phyloP scores from a whole-genome alignment of 2,329 filamentous ascomycete genomes.

The Harringtonia aguacate region DNA sequence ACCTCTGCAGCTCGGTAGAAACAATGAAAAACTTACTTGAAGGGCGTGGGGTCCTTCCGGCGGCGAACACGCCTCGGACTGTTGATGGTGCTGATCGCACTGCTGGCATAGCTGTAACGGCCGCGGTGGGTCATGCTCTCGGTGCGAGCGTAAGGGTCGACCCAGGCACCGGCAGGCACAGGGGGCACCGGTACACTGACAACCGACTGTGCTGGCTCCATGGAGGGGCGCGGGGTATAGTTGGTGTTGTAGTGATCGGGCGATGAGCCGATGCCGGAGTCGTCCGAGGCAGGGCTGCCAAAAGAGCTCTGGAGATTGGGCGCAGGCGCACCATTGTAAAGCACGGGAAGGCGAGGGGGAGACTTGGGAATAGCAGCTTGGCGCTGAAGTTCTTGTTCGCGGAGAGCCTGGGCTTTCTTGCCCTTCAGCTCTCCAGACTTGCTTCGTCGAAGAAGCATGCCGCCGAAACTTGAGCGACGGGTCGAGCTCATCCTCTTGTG shows the following conservation, averaged over 20 bases:
- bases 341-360: slow-evolving; percentile 41
- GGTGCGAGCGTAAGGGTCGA: slow-evolving; percentile 70
- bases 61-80: slow-evolving; percentile 84
- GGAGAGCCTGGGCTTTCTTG: slow-evolving; percentile 47
- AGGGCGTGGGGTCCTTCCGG: slow-evolving; percentile 93
- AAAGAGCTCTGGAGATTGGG: slow-evolving; percentile 30
- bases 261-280: neutral
- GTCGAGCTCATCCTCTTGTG: slow-evolving; percentile 23
- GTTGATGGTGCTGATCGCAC: slow-evolving; percentile 81
- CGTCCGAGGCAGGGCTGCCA: slow-evolving; percentile 48
- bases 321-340: slow-evolving; percentile 35
- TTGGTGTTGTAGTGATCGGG: slow-evolving; percentile 9
- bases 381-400: slow-evolving; percentile 39
- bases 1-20: too few relatives aligned
- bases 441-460: slow-evolving; percentile 54
- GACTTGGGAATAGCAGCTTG: slow-evolving; percentile 33
- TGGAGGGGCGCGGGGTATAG: slow-evolving; percentile 35
- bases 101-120: slow-evolving; percentile 92
- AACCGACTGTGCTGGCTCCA: slow-evolving; percentile 36
- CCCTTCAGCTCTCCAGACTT: slow-evolving; percentile 57
- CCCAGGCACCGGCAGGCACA: slow-evolving; percentile 48
- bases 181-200: slow-evolving; percentile 42
- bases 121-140: slow-evolving; percentile 97
- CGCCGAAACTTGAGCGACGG: slow-evolving; percentile 36
- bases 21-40: slow-evolving; percentile 92